These are phyloP conservation scores for Coemansia sp. DNA, from an alignment of 371 early-diverging fungal genomes.

Conservation along the genomic window DNA sequence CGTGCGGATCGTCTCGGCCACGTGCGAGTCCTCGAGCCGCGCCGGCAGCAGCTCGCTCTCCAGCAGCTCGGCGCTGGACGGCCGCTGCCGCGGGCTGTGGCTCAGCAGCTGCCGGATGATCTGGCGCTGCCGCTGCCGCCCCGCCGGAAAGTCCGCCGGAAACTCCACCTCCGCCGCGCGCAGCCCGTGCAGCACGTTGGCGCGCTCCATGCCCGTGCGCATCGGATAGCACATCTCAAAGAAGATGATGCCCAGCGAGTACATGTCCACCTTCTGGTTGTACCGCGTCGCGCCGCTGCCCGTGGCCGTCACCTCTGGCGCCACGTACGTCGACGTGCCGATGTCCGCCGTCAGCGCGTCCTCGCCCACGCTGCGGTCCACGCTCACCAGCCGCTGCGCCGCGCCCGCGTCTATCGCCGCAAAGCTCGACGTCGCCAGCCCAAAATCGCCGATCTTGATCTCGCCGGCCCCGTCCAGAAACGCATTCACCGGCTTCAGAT, in stretches of 20 bases:
- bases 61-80: slow-evolving; percentile 80
- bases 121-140: slow-evolving; percentile 60
- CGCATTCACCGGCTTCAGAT: slow-evolving; percentile 96
- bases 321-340: slow-evolving; percentile 86
- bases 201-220: slow-evolving; percentile 79
- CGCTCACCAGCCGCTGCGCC: slow-evolving; percentile 52
- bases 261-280: slow-evolving; percentile 79
- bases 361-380: slow-evolving; percentile 50
- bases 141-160: slow-evolving; percentile 71
- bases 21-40: slow-evolving; percentile 87
- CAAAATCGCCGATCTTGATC: slow-evolving; percentile 92
- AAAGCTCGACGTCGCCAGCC: slow-evolving; percentile 72
- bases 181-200: slow-evolving; percentile 60
- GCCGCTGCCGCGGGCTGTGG: slow-evolving; percentile 80
- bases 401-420: slow-evolving; percentile 37
- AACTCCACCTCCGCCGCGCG: slow-evolving; percentile 62
- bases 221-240: slow-evolving; percentile 77
- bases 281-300: slow-evolving; percentile 55
- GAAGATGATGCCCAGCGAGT: slow-evolving; percentile 72
- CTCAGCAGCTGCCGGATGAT: slow-evolving; percentile 74
- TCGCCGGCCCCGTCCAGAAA: slow-evolving; percentile 66
- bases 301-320: slow-evolving; percentile 86
- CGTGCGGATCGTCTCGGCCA: slow-evolving; percentile 86
- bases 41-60: slow-evolving; percentile 79
- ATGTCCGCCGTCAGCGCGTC: slow-evolving; percentile 66